Evolutionary conservation across 129 eudicot species (phyloP).

Genomic region (Calendula officinalis): DNA sequence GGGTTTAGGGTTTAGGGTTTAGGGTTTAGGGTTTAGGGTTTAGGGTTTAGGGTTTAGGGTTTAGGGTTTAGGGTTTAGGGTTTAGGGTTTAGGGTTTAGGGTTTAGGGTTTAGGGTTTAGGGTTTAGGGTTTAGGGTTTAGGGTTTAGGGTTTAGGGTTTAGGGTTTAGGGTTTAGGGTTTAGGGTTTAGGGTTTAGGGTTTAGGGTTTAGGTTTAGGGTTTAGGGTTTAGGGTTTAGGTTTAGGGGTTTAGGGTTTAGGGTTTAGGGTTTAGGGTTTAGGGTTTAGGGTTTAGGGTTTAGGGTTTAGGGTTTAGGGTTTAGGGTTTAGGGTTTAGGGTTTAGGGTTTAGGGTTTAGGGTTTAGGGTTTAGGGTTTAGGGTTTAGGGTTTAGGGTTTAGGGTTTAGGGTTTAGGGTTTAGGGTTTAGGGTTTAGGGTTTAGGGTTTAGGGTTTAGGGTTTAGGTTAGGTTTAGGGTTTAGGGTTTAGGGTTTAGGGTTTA

Average conservation of each 20-base stretch:
- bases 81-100: constrained; percentile 24
- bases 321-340: constrained; percentile 24
- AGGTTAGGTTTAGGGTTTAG: constrained; percentile 23
- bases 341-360: constrained; percentile 33
- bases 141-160: constrained; percentile 27
- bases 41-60: constrained; percentile 28
- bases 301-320: constrained; percentile 10
- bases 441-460: constrained; percentile 20
- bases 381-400: constrained; percentile 28
- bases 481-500: constrained; percentile 28
- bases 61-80: constrained; percentile 15
- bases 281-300: constrained; percentile 21
- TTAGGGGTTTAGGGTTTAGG: constrained; percentile 22
- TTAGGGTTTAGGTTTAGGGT: constrained; percentile 23
- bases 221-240: constrained; percentile 12
- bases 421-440: constrained; percentile 18
- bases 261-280: constrained; percentile 24
- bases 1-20: constrained; percentile 27
- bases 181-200: constrained; percentile 20
- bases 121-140: constrained; percentile 26
- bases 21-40: constrained; percentile 26
- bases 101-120: constrained; percentile 10
- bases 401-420: constrained; percentile 25
- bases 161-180: constrained; percentile 13
- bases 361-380: constrained; percentile 31